Evolutionary conservation across 805 yeast species (phyloP).

Genomic region (Wilhelminamyces savonicus): DNA sequence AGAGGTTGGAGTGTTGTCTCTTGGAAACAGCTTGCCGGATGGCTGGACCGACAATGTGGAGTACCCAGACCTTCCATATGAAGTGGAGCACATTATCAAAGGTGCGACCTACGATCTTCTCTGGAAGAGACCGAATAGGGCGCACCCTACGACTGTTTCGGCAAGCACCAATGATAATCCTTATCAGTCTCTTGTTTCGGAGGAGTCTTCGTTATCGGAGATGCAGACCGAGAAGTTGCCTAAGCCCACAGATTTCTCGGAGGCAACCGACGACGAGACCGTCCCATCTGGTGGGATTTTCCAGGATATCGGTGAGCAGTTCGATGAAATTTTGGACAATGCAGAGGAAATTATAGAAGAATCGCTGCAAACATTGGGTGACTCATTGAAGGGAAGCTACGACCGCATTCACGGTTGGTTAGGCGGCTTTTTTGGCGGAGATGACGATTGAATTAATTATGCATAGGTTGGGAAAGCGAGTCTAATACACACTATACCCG

Average conservation of each 20-base stretch:
- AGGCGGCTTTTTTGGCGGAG: too few species aligned
- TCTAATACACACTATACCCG: too few species aligned
- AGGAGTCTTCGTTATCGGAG: conserved; percentile 15
- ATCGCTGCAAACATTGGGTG: too few species aligned
- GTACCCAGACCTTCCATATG: conserved; percentile 49
- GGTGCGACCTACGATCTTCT: conserved; percentile 49
- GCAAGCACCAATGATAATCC: conserved; percentile 19
- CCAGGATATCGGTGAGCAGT: conserved; percentile 7
- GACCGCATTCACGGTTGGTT: too few species aligned
- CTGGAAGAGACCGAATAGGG: conserved; percentile 12
- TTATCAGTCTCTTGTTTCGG: conserved; percentile 13
- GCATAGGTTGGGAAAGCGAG: too few species aligned
- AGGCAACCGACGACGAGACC: background rate
- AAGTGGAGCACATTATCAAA: conserved; percentile 36
- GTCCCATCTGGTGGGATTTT: conserved; percentile 2
- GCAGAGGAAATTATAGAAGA: too few species aligned
- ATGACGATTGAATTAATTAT: too few species aligned
- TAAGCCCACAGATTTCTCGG: conserved; percentile 20
- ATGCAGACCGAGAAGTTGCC: conserved; percentile 13
- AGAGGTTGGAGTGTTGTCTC: conserved; percentile 9
- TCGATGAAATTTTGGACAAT: conserved; percentile 10
- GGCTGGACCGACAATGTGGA: conserved; percentile 42
- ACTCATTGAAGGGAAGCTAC: too few species aligned
- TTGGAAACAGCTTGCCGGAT: conserved; percentile 22
- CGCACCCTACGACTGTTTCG: conserved; percentile 6